phyloP scores from a whole-genome alignment of 768 basidiomycete genomes.

The Lactifluus volemus region DNA sequence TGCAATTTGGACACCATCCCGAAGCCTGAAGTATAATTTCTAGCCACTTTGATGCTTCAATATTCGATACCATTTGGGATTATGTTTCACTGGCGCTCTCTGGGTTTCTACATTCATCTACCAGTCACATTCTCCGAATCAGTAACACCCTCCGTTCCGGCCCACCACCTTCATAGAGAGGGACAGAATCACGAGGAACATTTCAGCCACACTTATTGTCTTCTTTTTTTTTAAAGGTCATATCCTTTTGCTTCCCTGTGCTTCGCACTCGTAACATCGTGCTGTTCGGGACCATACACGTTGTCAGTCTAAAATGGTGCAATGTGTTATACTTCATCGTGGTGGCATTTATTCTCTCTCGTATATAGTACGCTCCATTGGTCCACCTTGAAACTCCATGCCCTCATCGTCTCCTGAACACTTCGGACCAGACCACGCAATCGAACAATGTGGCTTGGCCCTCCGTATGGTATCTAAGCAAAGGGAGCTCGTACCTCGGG shows the following conservation, averaged over 20 bases:
- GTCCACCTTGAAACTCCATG: not conserved
- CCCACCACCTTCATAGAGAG: too few relatives aligned
- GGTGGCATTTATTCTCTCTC: not conserved
- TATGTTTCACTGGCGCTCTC: too few relatives aligned
- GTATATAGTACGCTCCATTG: not conserved
- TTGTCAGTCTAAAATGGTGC: not conserved
- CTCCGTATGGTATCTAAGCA: constrained; percentile 2
- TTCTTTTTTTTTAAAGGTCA: too few relatives aligned
- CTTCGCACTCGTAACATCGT: not conserved
- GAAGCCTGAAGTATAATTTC: too few relatives aligned
- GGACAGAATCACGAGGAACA: too few relatives aligned
- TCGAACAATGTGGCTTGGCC: constrained; percentile 8
- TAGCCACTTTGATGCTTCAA: too few relatives aligned
- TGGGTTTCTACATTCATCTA: too few relatives aligned
- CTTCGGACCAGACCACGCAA: not conserved
- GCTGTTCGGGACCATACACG: not conserved
- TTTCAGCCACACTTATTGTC: too few relatives aligned
- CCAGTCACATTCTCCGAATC: too few relatives aligned
- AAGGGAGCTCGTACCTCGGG: constrained; percentile 5
- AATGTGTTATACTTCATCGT: not conserved
- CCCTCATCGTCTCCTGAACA: not conserved
- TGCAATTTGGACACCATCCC: too few relatives aligned
- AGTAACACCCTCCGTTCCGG: too few relatives aligned
- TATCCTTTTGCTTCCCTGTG: not conserved
- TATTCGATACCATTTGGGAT: too few relatives aligned